Base-by-base conservation (phyloP, 495 filamentous ascomycete species). In the Penicillium steckii region DNA sequence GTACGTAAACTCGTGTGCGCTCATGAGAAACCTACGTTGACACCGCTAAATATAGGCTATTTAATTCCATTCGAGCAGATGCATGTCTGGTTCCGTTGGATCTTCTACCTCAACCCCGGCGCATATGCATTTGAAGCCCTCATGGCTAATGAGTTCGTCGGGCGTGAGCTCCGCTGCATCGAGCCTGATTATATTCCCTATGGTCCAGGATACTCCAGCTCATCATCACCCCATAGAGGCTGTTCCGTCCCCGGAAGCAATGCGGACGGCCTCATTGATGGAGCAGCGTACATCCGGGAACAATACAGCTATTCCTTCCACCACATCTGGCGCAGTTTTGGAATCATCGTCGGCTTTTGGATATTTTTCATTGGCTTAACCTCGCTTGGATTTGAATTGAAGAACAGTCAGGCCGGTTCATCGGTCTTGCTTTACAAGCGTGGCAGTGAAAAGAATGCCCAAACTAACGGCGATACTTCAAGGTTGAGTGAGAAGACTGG, bases 111-210 rank as follows among this genome's bases (percentile, higher is more conserved):
- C 8, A 87, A 96, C 59, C 91, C 91, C 2, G 80, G 94, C 24
- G 83, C 84, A 0, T 97, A 96, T 57, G 84, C 87, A 2, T 97
- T 95, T 57, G 92, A 97, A 68, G 78, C 86, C 0, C 69, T 97
- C 10, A 89, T 97, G 86, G 84, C 94, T 43, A 96, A 96, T 64
- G 92, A 96, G 68, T 97, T 95, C 61, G 74, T 81, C 46, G 71
- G 76, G 25, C 81, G 93, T 58, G 87, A 91, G 81, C 79, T 89
- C 50, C 85, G 90, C 44, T 90, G 92, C 59, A 89, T 92, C 56
- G 73, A 74, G 19, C 64, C 78, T 1, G 75, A 84, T 23, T 79
- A 85, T 33, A 70, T 92, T 44, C 80, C 75, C 1, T 91, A 88
- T 49, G 81, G 80, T 0, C 53, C 72, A 15, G 77, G 82, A 13